Evolutionary conservation across 2,329 filamentous ascomycete genomes (phyloP).

Genomic region (Westerdykella sp.): DNA sequence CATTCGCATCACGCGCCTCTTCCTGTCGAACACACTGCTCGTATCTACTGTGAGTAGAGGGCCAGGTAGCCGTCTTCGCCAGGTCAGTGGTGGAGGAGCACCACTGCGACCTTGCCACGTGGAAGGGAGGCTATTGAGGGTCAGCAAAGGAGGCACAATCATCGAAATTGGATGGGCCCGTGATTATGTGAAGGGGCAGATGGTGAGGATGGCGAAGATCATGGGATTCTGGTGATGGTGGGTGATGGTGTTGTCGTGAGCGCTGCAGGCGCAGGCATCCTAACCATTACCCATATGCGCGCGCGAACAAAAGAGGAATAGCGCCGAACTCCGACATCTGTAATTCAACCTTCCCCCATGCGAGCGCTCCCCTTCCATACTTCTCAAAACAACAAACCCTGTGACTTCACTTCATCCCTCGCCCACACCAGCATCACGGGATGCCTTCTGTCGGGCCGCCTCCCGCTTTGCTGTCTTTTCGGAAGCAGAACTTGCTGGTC

Average conservation of each 20-base stretch:
- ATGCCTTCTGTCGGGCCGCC: conserved; percentile 22
- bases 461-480: conserved; percentile 45
- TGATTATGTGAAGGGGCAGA: no score
- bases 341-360: no score
- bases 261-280: no score
- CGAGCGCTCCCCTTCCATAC: no score
- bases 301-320: no score
- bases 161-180: no score
- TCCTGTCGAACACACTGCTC: no score
- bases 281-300: no score
- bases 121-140: neutral
- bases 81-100: neutral
- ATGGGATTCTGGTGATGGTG: neutral
- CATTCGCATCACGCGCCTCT: neutral
- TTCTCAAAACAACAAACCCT: no score
- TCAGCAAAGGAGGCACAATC: no score
- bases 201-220: neutral
- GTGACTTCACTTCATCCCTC: neutral
- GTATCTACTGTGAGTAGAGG: neutral
- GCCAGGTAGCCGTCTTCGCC: neutral
- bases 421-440: conserved; percentile 2
- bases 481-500: conserved; percentile 69
- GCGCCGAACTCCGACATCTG: no score
- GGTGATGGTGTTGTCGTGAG: no score
- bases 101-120: conserved; percentile 9